Base-by-base conservation (phyloP, 1,284 basidiomycete genomes). In the Singerocomus inundabilis region DNA sequence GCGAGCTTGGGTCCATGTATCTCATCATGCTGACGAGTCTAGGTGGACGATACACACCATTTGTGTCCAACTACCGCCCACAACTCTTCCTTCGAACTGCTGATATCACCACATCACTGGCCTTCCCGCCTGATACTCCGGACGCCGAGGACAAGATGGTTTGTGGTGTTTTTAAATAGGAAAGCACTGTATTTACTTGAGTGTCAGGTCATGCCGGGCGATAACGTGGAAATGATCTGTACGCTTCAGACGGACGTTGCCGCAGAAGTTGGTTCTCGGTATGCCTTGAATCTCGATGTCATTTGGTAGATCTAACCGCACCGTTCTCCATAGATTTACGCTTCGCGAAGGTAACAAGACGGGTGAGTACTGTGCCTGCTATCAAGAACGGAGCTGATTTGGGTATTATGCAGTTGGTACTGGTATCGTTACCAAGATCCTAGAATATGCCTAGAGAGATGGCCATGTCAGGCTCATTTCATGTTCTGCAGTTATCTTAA, bases 291-390 rank as follows among this genome's bases (percentile, higher is more conserved):
- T 32, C 31, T 30, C 44, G 16, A 9, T 26, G 28, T 37, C n/a
- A 18, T 13, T 25, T 1, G 34, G 28, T 42, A 2, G 5, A 10
- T 46, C 48, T 46, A 18, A 51, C 25, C 52, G 36, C 49, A 21
- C 18, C 33, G 13, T 24, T 30, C n/a, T 35, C 29, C 7, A 30
- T 12, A 85, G 85, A 49, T 99, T 99, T 78, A 99, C 97, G 24
- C 85, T 99, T 53, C 90, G 97, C 65, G 97, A 99, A 73, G 95
- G 94, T 63, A 93, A 93, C 64, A 93, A 86, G 77, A 98, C 96
- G 33, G 78, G 87, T 89, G 70, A 73, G 86, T 77, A 36, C 33
- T 49, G 10, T 40, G 26, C 31, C 43, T 39, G n/a, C 2, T 3
- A 6, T 24, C 16, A 16, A 33, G 26, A 38, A 40, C 18, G 13